Base-by-base conservation (phyloP, 2,329 filamentous ascomycete species). In the Orbilia javanica region DNA sequence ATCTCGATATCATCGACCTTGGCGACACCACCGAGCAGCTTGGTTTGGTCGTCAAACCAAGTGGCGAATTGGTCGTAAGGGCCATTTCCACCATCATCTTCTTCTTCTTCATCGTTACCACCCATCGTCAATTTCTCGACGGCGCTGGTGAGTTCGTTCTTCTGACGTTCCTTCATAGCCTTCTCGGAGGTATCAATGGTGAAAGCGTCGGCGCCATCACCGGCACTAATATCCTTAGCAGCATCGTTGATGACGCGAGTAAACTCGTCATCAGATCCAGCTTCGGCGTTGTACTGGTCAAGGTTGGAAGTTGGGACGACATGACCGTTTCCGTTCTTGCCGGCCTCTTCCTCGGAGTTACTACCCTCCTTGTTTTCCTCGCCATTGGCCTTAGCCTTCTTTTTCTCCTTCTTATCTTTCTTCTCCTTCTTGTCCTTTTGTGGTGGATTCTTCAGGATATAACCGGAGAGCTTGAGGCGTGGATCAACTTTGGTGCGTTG, bases 161-260 rank as follows among this genome's bases (percentile, higher is more conserved):
- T 92, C 84, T 94, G 93, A 85, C 96, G 96, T 82, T 95, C 95
- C 86, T 92, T 94, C 87, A 98, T 92, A 81, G 96, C 96, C 84
- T 94, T 94, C 84, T 94, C 93, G 80, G 94, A 97, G 87, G 96
- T 96, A 84, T 99, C 96, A 77, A 98, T 93, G 79, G 94, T 93
- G 96, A 96, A 99, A 81, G 97, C 90, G 81, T 97, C 93, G 85
- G 94, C 93, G 82, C 89, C 88, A 82, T 91, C 89, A 67, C 86
- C 85, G 31, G 77, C 65, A 34, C 79, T 88, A 82, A 92, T 92
- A 82, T 97, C 91, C 83, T 92, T 91, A 82, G 90, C 87, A 80
- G 90, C 91, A 80, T 89, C 89, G 76, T 87, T 87, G 79, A 90
- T 90, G 85, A 91, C 91, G 84, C 93, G 92, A 82, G 91, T 93